Percentiles rank a stretch among this genome's conserved stretches.
Conservation (phyloP, 2,329 filamentous ascomycete species). For the Nothophoma quercina region DNA sequence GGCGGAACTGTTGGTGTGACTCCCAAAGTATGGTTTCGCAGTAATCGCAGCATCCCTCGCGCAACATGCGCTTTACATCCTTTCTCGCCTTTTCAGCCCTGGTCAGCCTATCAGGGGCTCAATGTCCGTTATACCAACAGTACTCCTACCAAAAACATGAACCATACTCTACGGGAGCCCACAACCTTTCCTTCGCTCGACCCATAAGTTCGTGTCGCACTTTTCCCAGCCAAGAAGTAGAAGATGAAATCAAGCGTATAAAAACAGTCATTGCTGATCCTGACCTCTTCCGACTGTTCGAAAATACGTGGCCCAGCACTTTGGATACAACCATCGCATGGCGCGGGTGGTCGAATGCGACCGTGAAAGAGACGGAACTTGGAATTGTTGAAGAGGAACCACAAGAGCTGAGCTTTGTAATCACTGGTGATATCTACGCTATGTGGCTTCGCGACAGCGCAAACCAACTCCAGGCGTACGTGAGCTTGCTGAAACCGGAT, state of each 20-base stretch:
- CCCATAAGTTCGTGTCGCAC: slow-evolving; percentile 56
- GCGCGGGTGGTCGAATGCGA: slow-evolving; percentile 65
- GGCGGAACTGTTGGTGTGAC: too few species aligned
- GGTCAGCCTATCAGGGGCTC: slow-evolving; percentile 32
- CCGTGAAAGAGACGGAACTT: slow-evolving; percentile 23
- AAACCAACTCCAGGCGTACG: slow-evolving; percentile 75
- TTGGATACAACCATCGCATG: slow-evolving; percentile 77
- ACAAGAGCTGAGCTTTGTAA: slow-evolving; percentile 68
- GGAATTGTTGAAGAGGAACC: slow-evolving; percentile 34
- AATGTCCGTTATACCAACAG: slow-evolving; percentile 54
- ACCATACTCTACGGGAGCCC: slow-evolving; percentile 52
- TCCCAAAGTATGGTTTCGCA: background rate
- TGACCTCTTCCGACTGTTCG: slow-evolving; percentile 73
- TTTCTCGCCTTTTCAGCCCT: slow-evolving; percentile 16
- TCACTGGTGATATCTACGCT: slow-evolving; percentile 65
- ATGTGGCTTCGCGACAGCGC: slow-evolving; percentile 65
- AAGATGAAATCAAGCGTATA: slow-evolving; percentile 48
- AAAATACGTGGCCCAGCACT: slow-evolving; percentile 77
- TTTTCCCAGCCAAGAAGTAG: slow-evolving; percentile 53
- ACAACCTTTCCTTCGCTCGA: slow-evolving; percentile 55
- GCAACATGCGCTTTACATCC: slow-evolving; percentile 15
- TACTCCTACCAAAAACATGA: slow-evolving; percentile 51
- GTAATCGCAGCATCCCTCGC: slow-evolving; percentile 1
- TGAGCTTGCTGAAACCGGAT: slow-evolving; percentile 63
- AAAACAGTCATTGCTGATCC: slow-evolving; percentile 53